Evolutionary conservation across 306 rosid species (phyloP).

Genomic region (cucumber (Cucumis sativus)): DNA sequence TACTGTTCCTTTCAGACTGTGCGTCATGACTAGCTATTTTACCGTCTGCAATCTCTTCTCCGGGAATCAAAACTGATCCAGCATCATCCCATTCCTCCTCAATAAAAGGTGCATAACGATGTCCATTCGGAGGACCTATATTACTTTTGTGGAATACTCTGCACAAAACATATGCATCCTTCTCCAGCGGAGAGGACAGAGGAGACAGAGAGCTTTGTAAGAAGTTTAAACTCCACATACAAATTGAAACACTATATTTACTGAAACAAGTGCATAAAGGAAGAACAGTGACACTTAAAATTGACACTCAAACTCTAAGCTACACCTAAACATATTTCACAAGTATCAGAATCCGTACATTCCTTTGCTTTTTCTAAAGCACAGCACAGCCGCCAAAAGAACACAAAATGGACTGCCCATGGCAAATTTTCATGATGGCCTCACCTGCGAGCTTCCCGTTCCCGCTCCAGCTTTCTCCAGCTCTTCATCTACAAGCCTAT

Average conservation of each 20-base stretch:
- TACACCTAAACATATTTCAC: slow-evolving; percentile 4
- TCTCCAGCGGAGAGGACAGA: slow-evolving; percentile 34
- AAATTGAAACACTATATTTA: slow-evolving; percentile 3
- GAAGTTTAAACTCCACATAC: slow-evolving; percentile 1
- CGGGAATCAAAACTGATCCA: slow-evolving; percentile 41
- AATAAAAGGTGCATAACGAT: slow-evolving; percentile 91
- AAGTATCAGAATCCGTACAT: slow-evolving; percentile 3
- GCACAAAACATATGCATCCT: slow-evolving; percentile 94
- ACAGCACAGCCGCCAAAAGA: slow-evolving; percentile 9
- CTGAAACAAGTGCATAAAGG: slow-evolving; percentile 1
- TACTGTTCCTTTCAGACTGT: slow-evolving; percentile 22
- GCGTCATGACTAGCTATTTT: slow-evolving; percentile 16
- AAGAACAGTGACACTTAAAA: neutral
- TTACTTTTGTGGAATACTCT: slow-evolving; percentile 98
- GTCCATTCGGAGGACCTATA: slow-evolving; percentile 97
- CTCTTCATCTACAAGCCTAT: slow-evolving; percentile 78
- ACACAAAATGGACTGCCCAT: slow-evolving; percentile 7
- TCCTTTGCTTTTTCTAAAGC: slow-evolving; percentile 6
- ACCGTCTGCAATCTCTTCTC: slow-evolving; percentile 31
- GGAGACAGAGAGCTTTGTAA: slow-evolving; percentile 5
- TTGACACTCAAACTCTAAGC: neutral
- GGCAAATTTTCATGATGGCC: slow-evolving; percentile 19
- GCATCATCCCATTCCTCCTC: slow-evolving; percentile 96
- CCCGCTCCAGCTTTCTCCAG: slow-evolving; percentile 48
- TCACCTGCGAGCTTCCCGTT: slow-evolving; percentile 68